Evolutionary conservation across 2,329 filamentous ascomycete species (phyloP).

Genomic region (Remersonia thermophila): DNA sequence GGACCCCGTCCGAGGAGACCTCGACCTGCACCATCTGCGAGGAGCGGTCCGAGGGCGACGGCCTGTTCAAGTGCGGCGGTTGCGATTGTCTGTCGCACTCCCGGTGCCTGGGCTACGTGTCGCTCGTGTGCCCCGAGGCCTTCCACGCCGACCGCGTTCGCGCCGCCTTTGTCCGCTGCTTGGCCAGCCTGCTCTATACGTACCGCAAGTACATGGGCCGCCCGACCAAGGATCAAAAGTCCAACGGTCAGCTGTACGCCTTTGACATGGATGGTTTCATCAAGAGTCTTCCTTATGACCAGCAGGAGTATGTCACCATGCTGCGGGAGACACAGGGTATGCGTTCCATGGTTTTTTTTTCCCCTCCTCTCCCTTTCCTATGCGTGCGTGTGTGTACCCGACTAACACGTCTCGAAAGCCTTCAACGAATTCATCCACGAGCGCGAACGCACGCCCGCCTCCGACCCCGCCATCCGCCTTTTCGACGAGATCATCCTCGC

Average conservation of each 20-base stretch:
- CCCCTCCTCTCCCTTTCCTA: conserved; percentile 5
- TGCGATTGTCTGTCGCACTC: conserved; percentile 48
- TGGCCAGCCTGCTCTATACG: conserved; percentile 54
- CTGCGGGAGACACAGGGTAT: conserved; percentile 55
- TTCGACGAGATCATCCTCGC: conserved; percentile 78
- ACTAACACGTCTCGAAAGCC: conserved; percentile 26
- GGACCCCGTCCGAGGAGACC: conserved; percentile 44
- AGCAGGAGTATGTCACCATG: conserved; percentile 52
- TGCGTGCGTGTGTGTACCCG: no score
- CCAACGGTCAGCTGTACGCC: conserved; percentile 45
- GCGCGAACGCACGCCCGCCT: conserved; percentile 52
- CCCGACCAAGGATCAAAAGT: conserved; percentile 48
- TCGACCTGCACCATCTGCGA: conserved; percentile 63
- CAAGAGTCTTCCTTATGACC: conserved; percentile 51
- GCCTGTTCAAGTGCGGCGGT: conserved; percentile 60
- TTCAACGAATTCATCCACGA: conserved; percentile 83
- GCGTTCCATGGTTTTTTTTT: conserved; percentile 11
- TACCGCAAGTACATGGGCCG: conserved; percentile 52
- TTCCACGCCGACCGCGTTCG: conserved; percentile 51
- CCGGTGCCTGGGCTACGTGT: conserved; percentile 49
- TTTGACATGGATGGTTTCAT: conserved; percentile 56
- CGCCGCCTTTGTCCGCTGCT: conserved; percentile 51
- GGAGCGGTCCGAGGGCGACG: conserved; percentile 58
- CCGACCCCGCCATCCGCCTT: conserved; percentile 56
- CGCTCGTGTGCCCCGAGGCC: conserved; percentile 49